Evolutionary conservation across 78 protist species (phyloP), one percentile per base, ranked within the genome.

Genomic region (Blattamonas nauphoetae): DNA sequence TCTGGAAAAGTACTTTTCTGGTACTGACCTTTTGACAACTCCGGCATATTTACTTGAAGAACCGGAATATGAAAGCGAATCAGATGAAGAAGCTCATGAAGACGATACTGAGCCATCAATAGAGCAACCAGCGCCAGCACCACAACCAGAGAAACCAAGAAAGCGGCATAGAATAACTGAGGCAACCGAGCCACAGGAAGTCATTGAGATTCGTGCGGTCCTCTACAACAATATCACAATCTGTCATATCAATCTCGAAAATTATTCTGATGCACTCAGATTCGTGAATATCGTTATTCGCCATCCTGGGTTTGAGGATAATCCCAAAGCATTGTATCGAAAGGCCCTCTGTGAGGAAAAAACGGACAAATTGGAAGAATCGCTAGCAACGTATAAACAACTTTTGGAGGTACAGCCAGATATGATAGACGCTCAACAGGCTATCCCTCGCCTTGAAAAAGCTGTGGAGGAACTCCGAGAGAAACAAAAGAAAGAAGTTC

Each of bases 401-500:
- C n/a, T 32, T 0, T 38, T 35, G 6, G 86, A 42, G 42, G 35
- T 36, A 3, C 86, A 78, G 1, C 82, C 83, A n/a, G 0, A 0
- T 42, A 3, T 0, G 63, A 29, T 6, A 46, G 63, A 29, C 21
- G 81, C 86, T 2, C 0, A 3, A 0, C 44, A 44, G 43, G 87
- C 90, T 2, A 34, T 84, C 3, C 44, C 34, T 3, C 64, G 91
- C 0, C 88, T 88, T 1, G 88, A 88, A 35, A n/a, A 3, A 21
- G 6, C 78, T 21, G 44, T 55, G 32, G 81, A 35, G 0, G 91
- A 42, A 4, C 45, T 63, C 85, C 87, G 44, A 1, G 93, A 91
- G 34, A 21, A 2, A 63, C 89, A 88, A 36, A 86, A 90, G 55
- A 92, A 85, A 41, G 94, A 92, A 89, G 87, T 93, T 91, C 77